phyloP scores from a whole-genome alignment of 2,329 filamentous ascomycete species.

The Sphaceloma murrayae region DNA sequence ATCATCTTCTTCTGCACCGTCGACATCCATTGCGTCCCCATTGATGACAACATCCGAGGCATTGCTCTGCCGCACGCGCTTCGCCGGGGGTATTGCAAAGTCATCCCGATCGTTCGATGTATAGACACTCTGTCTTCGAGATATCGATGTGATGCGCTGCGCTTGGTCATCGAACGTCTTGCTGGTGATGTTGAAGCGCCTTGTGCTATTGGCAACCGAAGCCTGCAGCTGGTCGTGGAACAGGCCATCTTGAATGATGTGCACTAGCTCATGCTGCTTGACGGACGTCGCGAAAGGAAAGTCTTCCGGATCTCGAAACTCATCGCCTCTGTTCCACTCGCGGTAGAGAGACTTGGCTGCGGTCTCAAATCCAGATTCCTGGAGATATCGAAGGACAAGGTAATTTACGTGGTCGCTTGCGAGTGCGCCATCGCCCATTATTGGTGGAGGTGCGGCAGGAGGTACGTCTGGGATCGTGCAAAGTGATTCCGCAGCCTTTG shows the following conservation, averaged over 20 bases:
- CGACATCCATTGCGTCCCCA: slow-evolving; percentile 40
- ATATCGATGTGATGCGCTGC: slow-evolving; percentile 6
- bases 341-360: slow-evolving; percentile 48
- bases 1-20: slow-evolving; percentile 31
- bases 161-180: slow-evolving; percentile 1
- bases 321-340: slow-evolving; percentile 46
- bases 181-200: slow-evolving; percentile 17
- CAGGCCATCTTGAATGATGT: slow-evolving; percentile 55
- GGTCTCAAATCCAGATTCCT: slow-evolving; percentile 30
- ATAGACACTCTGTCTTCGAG: slow-evolving; percentile 13
- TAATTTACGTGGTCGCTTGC: slow-evolving; percentile 58
- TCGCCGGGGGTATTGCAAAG: slow-evolving; percentile 27
- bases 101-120: slow-evolving; percentile 21
- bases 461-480: too few relatives aligned
- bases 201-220: slow-evolving; percentile 17
- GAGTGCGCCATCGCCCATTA: slow-evolving; percentile 34
- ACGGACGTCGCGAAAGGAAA: slow-evolving; percentile 53
- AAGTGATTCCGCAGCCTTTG: background rate
- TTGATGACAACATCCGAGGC: slow-evolving; percentile 29
- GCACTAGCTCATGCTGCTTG: slow-evolving; percentile 49
- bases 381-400: slow-evolving; percentile 54
- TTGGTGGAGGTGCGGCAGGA: slow-evolving; percentile 14
- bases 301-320: slow-evolving; percentile 44
- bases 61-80: slow-evolving; percentile 28
- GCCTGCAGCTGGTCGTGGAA: slow-evolving; percentile 34